Evolutionary conservation across 2,329 filamentous ascomycete genomes (phyloP).

Genomic region (Colletotrichum incanum): DNA sequence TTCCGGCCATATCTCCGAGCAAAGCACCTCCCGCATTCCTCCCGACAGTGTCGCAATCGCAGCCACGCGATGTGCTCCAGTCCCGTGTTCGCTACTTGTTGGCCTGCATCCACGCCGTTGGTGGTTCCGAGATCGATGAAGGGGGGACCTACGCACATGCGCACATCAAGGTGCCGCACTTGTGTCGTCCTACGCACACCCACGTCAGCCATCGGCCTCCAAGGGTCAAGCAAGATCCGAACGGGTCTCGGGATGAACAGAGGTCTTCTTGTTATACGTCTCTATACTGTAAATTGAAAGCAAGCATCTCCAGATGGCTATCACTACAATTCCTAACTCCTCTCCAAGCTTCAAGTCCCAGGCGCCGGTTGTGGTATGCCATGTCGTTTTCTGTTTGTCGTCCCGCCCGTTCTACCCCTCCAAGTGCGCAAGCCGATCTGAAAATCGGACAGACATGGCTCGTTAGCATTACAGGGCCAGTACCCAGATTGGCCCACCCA

Average conservation of each 20-base stretch:
- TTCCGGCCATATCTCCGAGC: slow-evolving; percentile 27
- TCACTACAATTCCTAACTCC: slow-evolving; percentile 38
- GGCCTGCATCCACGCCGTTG: slow-evolving; percentile 14
- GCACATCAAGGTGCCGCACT: background rate
- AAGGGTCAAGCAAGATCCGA: slow-evolving; percentile 1
- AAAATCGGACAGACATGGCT: slow-evolving; percentile 40
- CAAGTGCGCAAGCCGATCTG: slow-evolving; percentile 35
- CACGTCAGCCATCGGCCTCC: background rate
- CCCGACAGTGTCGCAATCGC: slow-evolving; percentile 31
- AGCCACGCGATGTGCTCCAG: slow-evolving; percentile 17
- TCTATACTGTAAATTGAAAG: slow-evolving; percentile 21
- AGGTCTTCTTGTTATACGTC: slow-evolving; percentile 7
- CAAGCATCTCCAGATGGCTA: slow-evolving; percentile 25
- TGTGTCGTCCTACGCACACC: background rate
- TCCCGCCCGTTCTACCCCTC: slow-evolving; percentile 16
- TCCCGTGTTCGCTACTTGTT: slow-evolving; percentile 5
- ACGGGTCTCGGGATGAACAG: slow-evolving; percentile 3
- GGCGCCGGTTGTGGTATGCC: slow-evolving; percentile 32
- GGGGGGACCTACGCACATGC: background rate
- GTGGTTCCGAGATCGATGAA: slow-evolving; percentile 18
- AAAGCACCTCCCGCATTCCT: slow-evolving; percentile 15
- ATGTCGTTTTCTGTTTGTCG: slow-evolving; percentile 17
- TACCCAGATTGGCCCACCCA: slow-evolving; percentile 40
- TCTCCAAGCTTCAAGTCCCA: slow-evolving; percentile 21
- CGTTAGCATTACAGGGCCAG: slow-evolving; percentile 41